Evolutionary conservation across 257 asterid genomes (phyloP).

Genomic region (Solanum piurae): DNA sequence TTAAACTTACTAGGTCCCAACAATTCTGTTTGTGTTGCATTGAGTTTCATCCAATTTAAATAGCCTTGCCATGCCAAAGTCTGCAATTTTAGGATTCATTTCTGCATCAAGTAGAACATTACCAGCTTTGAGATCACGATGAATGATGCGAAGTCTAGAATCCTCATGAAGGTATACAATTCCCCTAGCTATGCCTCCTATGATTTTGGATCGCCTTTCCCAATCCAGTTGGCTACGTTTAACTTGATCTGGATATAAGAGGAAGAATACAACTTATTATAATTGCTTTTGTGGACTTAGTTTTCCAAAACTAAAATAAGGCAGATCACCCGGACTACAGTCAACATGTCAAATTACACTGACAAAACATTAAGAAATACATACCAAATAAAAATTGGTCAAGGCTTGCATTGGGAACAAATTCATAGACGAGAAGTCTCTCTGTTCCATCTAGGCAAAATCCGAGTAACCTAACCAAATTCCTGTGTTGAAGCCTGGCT

Average conservation of each 20-base stretch:
- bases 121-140: constrained; percentile 30
- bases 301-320: not conserved
- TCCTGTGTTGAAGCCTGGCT: not conserved
- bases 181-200: constrained; percentile 13
- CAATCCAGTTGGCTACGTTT: constrained; percentile 9
- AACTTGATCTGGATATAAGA: not conserved
- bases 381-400: constrained; percentile 13
- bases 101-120: constrained; percentile 18
- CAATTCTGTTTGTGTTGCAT: not conserved
- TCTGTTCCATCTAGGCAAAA: not conserved
- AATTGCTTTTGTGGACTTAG: not conserved
- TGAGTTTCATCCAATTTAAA: not conserved
- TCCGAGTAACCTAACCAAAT: not conserved
- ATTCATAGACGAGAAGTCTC: not conserved
- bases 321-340: not conserved
- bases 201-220: constrained; percentile 11
- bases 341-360: not conserved
- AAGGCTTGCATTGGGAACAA: constrained; percentile 4
- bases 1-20: not conserved
- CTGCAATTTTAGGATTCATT: constrained; percentile 24
- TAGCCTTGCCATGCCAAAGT: constrained; percentile 22
- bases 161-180: constrained; percentile 30
- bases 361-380: not conserved
- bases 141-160: constrained; percentile 23
- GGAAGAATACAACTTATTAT: not conserved